Percentiles rank a stretch among this genome's conserved stretches.
phyloP scores from a whole-genome alignment of 1,284 basidiomycete genomes.

The Fomitopsis pinicola region DNA sequence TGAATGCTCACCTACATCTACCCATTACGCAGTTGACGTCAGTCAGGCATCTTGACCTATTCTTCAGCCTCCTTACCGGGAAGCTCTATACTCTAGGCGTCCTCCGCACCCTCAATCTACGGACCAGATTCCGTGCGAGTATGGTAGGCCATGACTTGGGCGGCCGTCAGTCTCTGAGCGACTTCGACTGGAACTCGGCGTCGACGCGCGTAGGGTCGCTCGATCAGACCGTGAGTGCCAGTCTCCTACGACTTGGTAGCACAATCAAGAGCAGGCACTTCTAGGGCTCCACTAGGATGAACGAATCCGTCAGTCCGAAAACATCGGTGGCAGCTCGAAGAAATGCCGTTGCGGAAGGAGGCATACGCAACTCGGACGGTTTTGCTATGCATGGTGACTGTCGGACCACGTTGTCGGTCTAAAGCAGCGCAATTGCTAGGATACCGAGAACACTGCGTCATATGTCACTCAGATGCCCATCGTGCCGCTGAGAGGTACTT shows the following conservation, averaged over 20 bases:
- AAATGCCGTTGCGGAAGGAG: too few species aligned
- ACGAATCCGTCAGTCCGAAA: not conserved
- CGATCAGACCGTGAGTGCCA: not conserved
- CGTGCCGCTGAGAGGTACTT: too few species aligned
- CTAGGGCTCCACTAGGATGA: not conserved
- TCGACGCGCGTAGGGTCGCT: not conserved
- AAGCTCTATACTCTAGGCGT: conserved; percentile 48
- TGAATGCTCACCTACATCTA: not conserved
- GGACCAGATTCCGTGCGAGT: conserved; percentile 35
- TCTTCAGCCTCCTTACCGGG: conserved; percentile 45
- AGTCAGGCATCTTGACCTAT: conserved; percentile 39
- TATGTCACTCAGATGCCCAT: too few species aligned
- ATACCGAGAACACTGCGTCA: too few species aligned
- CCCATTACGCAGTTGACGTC: conserved; percentile 6
- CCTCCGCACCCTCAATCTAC: conserved; percentile 42
- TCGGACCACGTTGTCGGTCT: not conserved
- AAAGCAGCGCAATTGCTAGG: not conserved
- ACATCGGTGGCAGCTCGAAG: not conserved
- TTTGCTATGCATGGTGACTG: too few species aligned
- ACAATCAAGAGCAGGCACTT: not conserved
- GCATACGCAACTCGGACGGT: too few species aligned
- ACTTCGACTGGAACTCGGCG: conserved; percentile 23
- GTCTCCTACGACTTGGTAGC: too few species aligned
- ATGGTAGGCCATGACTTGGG: conserved; percentile 33
- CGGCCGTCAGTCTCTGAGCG: conserved; percentile 35